A percentile compares a stretch with the other conserved stretches of the same genome.
Conservation (phyloP, 2,329 filamentous ascomycete species). For the Scytalidium lignicola region DNA sequence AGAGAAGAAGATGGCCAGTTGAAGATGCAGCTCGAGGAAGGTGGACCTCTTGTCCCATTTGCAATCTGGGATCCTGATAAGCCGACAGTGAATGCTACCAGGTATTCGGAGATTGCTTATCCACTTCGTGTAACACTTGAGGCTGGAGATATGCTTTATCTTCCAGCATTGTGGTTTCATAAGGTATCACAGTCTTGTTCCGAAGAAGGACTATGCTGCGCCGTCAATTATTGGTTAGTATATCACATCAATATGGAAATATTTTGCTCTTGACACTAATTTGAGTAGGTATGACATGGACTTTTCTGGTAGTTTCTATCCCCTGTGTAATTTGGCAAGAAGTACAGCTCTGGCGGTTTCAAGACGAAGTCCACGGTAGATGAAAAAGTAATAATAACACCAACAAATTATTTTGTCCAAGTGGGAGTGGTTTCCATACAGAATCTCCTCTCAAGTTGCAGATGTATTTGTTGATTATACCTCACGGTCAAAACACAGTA, state of each 20-base stretch:
- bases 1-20: constrained; percentile 10
- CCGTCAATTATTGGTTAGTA: constrained; percentile 74
- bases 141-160: constrained; percentile 74
- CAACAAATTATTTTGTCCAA: no score
- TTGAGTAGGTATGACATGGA: constrained; percentile 70
- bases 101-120: constrained; percentile 53
- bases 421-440: no score
- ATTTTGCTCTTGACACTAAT: constrained; percentile 4
- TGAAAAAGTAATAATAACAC: no score
- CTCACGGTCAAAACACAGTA: no score
- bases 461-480: no score
- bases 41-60: constrained; percentile 51
- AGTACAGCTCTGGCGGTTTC: constrained; percentile 3
- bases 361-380: no score
- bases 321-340: constrained; percentile 29
- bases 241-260: not conserved
- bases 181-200: constrained; percentile 70
- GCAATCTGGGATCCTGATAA: constrained; percentile 70
- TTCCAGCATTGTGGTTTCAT: constrained; percentile 81
- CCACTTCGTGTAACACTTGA: constrained; percentile 64
- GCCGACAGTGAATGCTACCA: constrained; percentile 41
- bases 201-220: constrained; percentile 67
- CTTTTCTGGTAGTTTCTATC: constrained; percentile 64
- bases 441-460: no score
- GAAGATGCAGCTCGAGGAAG: constrained; percentile 3